A percentile compares a stretch with the other conserved stretches of the same genome.
Conservation (phyloP, 2,329 filamentous ascomycete genomes). For the Didymella arachidicola region DNA sequence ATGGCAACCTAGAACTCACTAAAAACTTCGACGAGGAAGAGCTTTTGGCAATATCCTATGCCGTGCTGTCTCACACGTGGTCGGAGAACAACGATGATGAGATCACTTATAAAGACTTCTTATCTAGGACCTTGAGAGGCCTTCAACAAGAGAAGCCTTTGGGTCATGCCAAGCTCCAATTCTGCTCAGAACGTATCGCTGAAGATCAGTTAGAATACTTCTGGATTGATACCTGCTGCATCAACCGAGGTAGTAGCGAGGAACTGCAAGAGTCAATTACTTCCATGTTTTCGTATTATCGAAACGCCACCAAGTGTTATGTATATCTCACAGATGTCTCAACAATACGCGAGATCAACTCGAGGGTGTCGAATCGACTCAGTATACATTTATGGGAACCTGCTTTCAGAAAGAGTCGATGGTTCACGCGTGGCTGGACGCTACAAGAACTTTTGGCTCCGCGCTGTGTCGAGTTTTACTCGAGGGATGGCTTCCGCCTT, state of each 20-base stretch:
- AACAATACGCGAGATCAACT: background rate
- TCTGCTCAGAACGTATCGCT: background rate
- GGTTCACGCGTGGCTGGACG: conserved; percentile 21
- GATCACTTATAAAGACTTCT: background rate
- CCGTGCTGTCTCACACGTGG: background rate
- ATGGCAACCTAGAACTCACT: background rate
- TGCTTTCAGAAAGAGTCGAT: background rate
- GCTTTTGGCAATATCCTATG: background rate
- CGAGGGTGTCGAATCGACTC: background rate
- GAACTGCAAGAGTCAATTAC: background rate
- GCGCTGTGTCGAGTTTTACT: conserved; percentile 25
- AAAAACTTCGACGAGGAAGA: background rate
- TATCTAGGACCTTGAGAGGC: background rate
- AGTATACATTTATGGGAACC: background rate
- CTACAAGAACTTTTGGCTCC: conserved; percentile 29
- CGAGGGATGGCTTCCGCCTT: conserved; percentile 16
- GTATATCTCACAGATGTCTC: background rate
- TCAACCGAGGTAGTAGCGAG: background rate
- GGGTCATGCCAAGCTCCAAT: background rate
- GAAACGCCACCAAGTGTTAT: background rate
- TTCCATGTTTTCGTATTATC: conserved; percentile 1
- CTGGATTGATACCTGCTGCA: conserved; percentile 1
- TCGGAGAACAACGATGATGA: background rate
- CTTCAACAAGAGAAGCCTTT: background rate
- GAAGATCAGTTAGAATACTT: background rate